Evolutionary conservation across 768 basidiomycete genomes (phyloP), one percentile per base, ranked within the genome.

Genomic region (Tricholoma hemisulphureum): DNA sequence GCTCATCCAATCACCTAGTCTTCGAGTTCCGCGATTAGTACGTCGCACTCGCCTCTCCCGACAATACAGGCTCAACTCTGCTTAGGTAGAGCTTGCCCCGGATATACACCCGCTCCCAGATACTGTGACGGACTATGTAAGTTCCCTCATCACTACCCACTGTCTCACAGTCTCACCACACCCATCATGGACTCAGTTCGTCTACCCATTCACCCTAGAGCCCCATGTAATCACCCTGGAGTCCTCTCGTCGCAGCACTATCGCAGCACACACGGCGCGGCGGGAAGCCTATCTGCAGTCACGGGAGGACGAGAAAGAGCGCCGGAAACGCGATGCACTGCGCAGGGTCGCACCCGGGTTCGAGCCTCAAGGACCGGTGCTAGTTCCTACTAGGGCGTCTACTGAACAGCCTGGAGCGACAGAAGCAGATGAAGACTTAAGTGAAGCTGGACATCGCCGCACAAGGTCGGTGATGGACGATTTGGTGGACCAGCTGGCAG

Each of bases 101-200:
- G 95, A 98, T 66, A 93, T 98, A 21, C 95, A 98, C 64, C 96
- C 96, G 0, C 79, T 98, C 0, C 96, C 96, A 4, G 91, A 95
- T 23, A 90, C 89, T 32, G 87, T 98, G 4, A 86, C 85, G 1
- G 83, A 91, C 60, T 98, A 98, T 69, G 96, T 95, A 52, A 64
- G 73, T 35, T 53, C 51, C 35, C 29, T 39, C 9, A 31, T 41
- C 28, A 39, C 5, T 56, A 29, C 21, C 26, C 29, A 45, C 43
- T 21, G 21, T 58, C 35, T 46, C 41, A 39, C 53, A 53, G 26
- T 61, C 48, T 9, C 28, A 52, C 51, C 10, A n/a, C 54, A 43
- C 14, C 24, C 32, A 41, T 28, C 34, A 43, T 18, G 18, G 8
- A n/a, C 20, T 5, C 69, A 98, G 95, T 97, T 98, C 65, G 96